Percentiles rank a stretch among this genome's conserved stretches.
phyloP scores from a whole-genome alignment of 192 early-diverging fungal genomes.

The Neocallimastix lanati region DNA sequence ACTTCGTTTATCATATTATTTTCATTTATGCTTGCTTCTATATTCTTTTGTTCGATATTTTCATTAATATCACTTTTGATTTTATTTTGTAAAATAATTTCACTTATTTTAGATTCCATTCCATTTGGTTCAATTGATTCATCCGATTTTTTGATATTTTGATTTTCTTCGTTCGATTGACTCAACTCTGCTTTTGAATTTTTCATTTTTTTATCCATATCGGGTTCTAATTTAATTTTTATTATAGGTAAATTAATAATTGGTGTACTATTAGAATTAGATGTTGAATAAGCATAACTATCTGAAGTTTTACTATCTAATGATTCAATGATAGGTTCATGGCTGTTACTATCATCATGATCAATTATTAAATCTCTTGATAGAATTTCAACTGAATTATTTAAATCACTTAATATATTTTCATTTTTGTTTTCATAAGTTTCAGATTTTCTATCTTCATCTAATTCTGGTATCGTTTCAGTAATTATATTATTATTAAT shows the following conservation, averaged over 20 bases:
- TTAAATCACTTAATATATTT: no score
- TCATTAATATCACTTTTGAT: neutral
- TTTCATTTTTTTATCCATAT: neutral
- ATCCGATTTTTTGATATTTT: no score
- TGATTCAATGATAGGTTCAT: neutral
- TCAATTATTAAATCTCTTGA: no score
- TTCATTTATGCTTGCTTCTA: neutral
- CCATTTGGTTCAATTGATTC: no score
- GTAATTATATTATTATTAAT: neutral
- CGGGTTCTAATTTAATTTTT: neutral
- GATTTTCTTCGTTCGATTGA: no score
- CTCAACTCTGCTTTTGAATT: no score
- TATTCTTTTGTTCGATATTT: neutral
- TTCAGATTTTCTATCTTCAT: neutral
- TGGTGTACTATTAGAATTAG: neutral
- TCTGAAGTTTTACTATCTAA: neutral
- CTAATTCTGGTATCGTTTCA: neutral
- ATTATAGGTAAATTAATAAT: neutral
- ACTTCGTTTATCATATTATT: neutral
- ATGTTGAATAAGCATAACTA: neutral
- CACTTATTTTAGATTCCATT: no score
- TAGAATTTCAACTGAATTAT: no score
- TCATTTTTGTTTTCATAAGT: neutral
- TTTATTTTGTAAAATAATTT: neutral
- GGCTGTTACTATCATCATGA: neutral